phyloP scores from a whole-genome alignment of 495 filamentous ascomycete genomes.

The Neurospora hispaniola region DNA sequence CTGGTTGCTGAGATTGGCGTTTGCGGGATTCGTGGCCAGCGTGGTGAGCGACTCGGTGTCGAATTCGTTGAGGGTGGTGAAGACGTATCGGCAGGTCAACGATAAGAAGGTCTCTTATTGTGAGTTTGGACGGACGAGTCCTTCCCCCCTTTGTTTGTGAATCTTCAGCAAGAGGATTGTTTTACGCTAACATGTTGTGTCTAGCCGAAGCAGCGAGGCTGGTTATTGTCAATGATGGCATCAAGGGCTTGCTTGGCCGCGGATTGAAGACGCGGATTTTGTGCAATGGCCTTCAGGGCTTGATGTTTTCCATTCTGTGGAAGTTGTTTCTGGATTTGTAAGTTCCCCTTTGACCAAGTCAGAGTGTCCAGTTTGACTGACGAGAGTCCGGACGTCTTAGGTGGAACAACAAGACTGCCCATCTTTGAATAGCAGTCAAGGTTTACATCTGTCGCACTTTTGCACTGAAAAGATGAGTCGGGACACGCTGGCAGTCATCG shows the following conservation, averaged over 20 bases:
- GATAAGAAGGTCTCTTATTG: slow-evolving; percentile 22
- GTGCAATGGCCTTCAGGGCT: slow-evolving; percentile 26
- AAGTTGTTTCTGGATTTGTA: slow-evolving; percentile 26
- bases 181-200: not conserved
- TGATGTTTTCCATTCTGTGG: slow-evolving; percentile 26
- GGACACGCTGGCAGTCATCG: not conserved
- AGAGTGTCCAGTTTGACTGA: not conserved
- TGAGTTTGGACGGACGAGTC: slow-evolving; percentile 6
- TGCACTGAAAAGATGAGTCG: not conserved
- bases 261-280: slow-evolving; percentile 24
- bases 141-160: not conserved
- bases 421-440: not conserved
- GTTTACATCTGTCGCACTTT: not conserved
- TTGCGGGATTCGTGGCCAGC: slow-evolving; percentile 24
- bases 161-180: not conserved
- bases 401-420: not conserved
- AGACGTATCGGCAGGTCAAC: slow-evolving; percentile 27
- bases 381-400: not conserved
- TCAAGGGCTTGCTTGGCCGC: slow-evolving; percentile 20
- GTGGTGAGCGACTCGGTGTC: slow-evolving; percentile 23
- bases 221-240: slow-evolving; percentile 19
- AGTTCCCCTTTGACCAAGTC: not conserved
- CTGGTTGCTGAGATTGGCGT: slow-evolving; percentile 23
- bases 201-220: slow-evolving; percentile 20
- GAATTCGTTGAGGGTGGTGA: slow-evolving; percentile 24